Evolutionary conservation across 257 asterid genomes (phyloP), one percentile per base, ranked within the genome.

Genomic region (Nicotiana knightiana): DNA sequence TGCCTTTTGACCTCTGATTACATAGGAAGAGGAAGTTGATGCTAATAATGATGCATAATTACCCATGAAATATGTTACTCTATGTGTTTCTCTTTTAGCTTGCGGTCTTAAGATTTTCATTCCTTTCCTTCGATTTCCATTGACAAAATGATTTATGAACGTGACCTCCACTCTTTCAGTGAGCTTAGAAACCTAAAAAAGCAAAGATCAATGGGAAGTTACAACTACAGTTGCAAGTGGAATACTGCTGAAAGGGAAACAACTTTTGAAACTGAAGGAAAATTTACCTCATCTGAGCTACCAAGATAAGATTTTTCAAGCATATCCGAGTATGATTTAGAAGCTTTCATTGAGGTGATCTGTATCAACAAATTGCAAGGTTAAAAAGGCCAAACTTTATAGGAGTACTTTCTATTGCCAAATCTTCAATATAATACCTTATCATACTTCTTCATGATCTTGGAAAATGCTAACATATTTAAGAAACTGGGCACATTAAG

Each of bases 381-480:
- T 73, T 48, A 73, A 9, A 26, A 1, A 15, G 62, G 33, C 33
- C 79, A 13, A 48, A 15, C n/a, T 21, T 43, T 0, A 26, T 12
- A 67, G 4, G 4, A 39, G 10, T 43, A 8, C 32, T 28, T 55
- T 2, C 6, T 55, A n/a, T 53, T 28, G 10, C 43, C 30, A 63
- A 55, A 37, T 1, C 37, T 71, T 43, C 58, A 1, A 58, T 6
- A 2, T n/a, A 43, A 33, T 85, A 94, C 98, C 98, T 94, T 94
- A 80, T 94, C 96, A 76, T 93, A 93, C 89, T 94, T 94, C 94
- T 93, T 93, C 97, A 92, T 82, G 83, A 93, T 94, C 92, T 93
- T 94, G 64, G 93, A 91, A 85, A 91, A 89, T 43, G 98, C 98
- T 87, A 92, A 91, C 83, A 68, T 83, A 82, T 94, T 94, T 94